These are phyloP conservation scores for Phlebopus sp. DNA, from an alignment of 1,284 basidiomycete species.

Conservation along the genomic window DNA sequence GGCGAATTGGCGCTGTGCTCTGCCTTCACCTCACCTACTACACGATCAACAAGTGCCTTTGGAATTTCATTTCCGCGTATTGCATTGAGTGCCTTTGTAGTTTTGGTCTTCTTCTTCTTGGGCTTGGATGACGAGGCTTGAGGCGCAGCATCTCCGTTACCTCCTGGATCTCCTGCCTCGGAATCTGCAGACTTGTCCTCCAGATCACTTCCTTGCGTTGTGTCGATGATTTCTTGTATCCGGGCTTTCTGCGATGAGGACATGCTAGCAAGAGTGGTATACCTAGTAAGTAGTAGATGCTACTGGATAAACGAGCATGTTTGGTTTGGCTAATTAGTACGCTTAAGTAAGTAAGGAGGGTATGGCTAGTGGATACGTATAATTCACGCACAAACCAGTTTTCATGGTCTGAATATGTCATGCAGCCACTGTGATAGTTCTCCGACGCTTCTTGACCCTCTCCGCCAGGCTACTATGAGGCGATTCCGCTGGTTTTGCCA, in stretches of 20 bases:
- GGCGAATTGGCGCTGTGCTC: constrained; percentile 49
- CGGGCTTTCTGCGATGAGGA: constrained; percentile 35
- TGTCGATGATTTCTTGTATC: constrained; percentile 43
- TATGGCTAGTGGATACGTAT: too few relatives aligned
- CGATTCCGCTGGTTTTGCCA: not conserved
- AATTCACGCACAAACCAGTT: not conserved
- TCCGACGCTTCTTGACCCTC: constrained; percentile 35
- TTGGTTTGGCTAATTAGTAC: too few relatives aligned
- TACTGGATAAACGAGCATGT: too few relatives aligned
- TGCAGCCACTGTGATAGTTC: constrained; percentile 20
- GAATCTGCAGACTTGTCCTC: constrained; percentile 33
- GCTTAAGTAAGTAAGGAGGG: too few relatives aligned
- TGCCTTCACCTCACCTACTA: constrained; percentile 57
- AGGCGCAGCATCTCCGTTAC: constrained; percentile 19
- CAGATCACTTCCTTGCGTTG: constrained; percentile 31
- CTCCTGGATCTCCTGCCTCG: constrained; percentile 36
- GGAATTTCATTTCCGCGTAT: constrained; percentile 55
- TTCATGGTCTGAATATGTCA: not conserved
- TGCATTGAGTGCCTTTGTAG: constrained; percentile 49
- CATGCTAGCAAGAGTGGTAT: not conserved
- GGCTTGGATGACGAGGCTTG: constrained; percentile 51
- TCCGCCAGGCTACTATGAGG: constrained; percentile 27
- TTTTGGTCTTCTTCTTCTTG: constrained; percentile 75
- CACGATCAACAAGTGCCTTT: constrained; percentile 56
- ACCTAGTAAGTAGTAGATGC: not conserved